Evolutionary conservation across 2,329 filamentous ascomycete genomes (phyloP), one percentile per base, ranked within the genome.

Genomic region (Sordariomycetes sp.): DNA sequence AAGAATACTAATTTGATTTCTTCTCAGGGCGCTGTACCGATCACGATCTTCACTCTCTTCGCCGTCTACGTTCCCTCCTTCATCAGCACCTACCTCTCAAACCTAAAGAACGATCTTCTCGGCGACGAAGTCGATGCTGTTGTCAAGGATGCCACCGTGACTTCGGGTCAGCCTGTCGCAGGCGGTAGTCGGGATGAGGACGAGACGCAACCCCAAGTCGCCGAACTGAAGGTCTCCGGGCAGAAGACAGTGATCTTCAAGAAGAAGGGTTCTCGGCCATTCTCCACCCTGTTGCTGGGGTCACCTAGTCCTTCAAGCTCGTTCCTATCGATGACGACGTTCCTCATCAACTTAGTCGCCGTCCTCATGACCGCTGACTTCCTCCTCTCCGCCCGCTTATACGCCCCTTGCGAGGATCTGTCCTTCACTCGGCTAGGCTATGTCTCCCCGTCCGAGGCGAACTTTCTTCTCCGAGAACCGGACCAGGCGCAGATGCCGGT

Each of bases 351-450:
- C 67, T 65, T 83, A 20, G 70, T 78, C 2, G 73, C 94, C 48
- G 77, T 90, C 6, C 74, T 80, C 10, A 81, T 92, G 69, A 81
- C 85, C 0, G 77, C 85, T 28, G 94, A 99, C 68, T 80, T 91
- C 45, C 76, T 95, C 15, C 90, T 88, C 66, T 82, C 87, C 22
- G 86, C 87, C 1, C 81, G 82, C 12, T 69, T 85, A 59, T 79
- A 86, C 36, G 78, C 95, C 68, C 83, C 86, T 3, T 83, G 77
- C 28, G 74, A 88, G 32, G 84, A 95, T 62, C 74, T 96, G 12
- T 89, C 90, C 0, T 95, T 99, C 68, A 88, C 89, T 48, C 81
- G 94, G 10, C 75, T 96, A 17, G 94, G 94, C 28, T 92, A 92
- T 67, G 86, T 97, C 32, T 95, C 90, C 4, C 80, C 88, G 20